Conservation (phyloP, 768 basidiomycete genomes). For the Lentinula boryana region DNA sequence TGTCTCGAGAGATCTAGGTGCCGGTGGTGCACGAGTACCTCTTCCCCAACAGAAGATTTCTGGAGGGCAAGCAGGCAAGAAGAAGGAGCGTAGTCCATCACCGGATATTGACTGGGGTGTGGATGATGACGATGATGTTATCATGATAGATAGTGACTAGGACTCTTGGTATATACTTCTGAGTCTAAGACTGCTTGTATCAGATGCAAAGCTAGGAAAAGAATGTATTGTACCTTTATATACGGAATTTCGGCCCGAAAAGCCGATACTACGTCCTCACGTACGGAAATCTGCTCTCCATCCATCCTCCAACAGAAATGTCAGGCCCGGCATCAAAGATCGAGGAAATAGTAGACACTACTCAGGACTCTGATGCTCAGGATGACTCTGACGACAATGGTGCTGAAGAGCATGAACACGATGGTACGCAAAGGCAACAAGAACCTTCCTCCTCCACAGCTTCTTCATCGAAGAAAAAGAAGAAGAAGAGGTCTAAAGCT, state of each 20-base stretch:
- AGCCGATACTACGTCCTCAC: background rate
- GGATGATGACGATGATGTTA: conserved; percentile 77
- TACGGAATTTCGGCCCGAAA: background rate
- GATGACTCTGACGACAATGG: conserved; percentile 11
- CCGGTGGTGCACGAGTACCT: conserved; percentile 50
- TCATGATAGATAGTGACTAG: conserved; percentile 80
- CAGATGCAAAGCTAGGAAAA: no score
- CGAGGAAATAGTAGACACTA: conserved; percentile 20
- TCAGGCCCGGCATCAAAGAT: conserved; percentile 13
- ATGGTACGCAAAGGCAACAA: background rate
- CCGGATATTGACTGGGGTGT: conserved; percentile 68
- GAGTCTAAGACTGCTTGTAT: no score
- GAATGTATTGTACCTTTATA: no score
- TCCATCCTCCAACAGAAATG: background rate
- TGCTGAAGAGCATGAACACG: conserved; percentile 1
- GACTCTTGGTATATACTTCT: background rate
- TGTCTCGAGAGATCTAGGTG: conserved; percentile 34
- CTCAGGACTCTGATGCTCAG: conserved; percentile 11
- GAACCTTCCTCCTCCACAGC: conserved; percentile 25
- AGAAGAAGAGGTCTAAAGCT: conserved; percentile 81
- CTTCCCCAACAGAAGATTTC: conserved; percentile 32
- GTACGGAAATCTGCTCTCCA: background rate
- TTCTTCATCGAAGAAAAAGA: conserved; percentile 70
- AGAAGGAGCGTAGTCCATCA: conserved; percentile 52
- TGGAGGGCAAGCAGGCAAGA: conserved; percentile 25